Base-by-base conservation (phyloP, 106 monocot genomes). In the Dioscorea zingiberensis region DNA sequence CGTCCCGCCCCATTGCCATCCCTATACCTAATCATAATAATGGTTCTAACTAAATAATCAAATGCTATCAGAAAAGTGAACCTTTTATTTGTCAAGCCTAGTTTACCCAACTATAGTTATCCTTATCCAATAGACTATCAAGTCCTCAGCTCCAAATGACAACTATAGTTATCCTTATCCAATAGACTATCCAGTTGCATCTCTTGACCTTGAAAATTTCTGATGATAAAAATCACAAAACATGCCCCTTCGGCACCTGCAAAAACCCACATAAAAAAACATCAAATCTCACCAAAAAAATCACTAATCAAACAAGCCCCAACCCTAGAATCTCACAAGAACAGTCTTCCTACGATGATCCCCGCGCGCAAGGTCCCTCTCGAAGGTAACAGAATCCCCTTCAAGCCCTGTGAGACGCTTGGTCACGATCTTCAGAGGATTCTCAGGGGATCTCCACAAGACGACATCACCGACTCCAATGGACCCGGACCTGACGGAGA, bases 201-300 rank as follows among this genome's bases (percentile, higher is more conserved):
- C n/a, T n/a, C n/a, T n/a, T n/a, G n/a, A n/a, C n/a, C n/a, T n/a
- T n/a, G n/a, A n/a, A n/a, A n/a, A n/a, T n/a, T n/a, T n/a, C n/a
- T n/a, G n/a, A n/a, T n/a, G n/a, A n/a, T n/a, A n/a, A n/a, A n/a
- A n/a, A n/a, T n/a, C n/a, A n/a, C n/a, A n/a, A n/a, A n/a, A 85
- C 69, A 80, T 95, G 87, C 8, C 85, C 94, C 63, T 81, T 76
- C 22, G 94, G 87, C 28, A 94, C 91, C 94, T 94, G 56, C 23
- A 64, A 64, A 70, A 21, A 24, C 21, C 60, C 17, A 54, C 44
- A 29, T 62, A 12, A 73, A 13, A 17, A 54, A 21, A 26, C 6
- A 53, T 17, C 53, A 29, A 25, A 29, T 10, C n/a, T 19, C 28
- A 51, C 26, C 14, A n/a, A n/a, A 2, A 67, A n/a, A 8, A 64